A percentile compares a stretch with the other conserved stretches of the same genome.
Evolutionary conservation across 1,139 yeast species (phyloP).

Genomic region (Taphrina pruni): DNA sequence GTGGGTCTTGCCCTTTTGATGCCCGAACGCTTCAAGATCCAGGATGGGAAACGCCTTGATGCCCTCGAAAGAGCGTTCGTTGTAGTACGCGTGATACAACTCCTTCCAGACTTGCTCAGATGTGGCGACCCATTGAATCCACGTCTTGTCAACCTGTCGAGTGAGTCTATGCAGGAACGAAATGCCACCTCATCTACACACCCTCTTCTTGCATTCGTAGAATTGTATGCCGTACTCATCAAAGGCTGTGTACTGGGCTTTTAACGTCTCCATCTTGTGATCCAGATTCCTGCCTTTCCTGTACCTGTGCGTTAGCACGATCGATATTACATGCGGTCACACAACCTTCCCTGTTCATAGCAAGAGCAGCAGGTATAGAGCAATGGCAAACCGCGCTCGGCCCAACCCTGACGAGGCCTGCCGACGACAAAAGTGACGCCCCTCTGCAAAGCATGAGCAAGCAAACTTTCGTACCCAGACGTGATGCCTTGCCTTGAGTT

Average conservation of each 20-base stretch:
- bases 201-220: constrained; percentile 34
- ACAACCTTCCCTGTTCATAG: constrained; percentile 36
- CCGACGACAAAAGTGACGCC: constrained; percentile 38
- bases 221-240: constrained; percentile 28
- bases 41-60: constrained; percentile 31
- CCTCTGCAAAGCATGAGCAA: constrained; percentile 16
- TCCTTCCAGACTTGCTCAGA: constrained; percentile 34
- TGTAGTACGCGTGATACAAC: constrained; percentile 29
- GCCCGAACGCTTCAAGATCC: constrained; percentile 4
- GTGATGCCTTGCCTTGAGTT: constrained; percentile 15
- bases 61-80: constrained; percentile 17
- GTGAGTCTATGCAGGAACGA: background rate
- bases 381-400: constrained; percentile 23
- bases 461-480: background rate
- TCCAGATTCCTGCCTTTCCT: constrained; percentile 35
- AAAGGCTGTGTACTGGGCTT: constrained; percentile 34
- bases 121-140: constrained; percentile 26
- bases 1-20: constrained; percentile 18
- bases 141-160: constrained; percentile 10
- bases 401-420: constrained; percentile 37
- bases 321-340: background rate
- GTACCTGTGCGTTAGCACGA: background rate
- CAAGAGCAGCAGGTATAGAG: constrained; percentile 38
- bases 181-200: background rate
- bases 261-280: constrained; percentile 37